These are phyloP conservation scores for Biancaea sappan DNA, from an alignment of 306 rosid species.

Conservation along the genomic window DNA sequence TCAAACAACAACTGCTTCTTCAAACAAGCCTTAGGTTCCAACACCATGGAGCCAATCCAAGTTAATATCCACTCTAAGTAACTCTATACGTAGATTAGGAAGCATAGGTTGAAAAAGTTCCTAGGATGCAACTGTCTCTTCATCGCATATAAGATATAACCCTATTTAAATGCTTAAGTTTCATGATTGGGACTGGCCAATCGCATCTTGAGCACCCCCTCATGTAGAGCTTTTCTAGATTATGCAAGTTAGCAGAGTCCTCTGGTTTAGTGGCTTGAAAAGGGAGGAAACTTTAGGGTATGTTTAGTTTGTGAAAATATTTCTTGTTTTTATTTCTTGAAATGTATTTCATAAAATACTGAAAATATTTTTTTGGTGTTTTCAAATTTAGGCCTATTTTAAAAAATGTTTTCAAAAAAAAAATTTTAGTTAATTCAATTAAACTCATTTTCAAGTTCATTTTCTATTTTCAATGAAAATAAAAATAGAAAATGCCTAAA, in stretches of 20 bases:
- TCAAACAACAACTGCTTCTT: too few relatives aligned
- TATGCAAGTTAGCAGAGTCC: constrained; percentile 26
- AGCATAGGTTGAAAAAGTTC: constrained; percentile 14
- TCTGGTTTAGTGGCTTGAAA: background rate
- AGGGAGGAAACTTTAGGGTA: background rate
- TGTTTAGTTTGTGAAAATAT: too few relatives aligned
- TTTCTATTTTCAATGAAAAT: too few relatives aligned
- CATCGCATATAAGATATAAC: constrained; percentile 36
- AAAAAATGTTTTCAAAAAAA: too few relatives aligned
- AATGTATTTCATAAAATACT: too few relatives aligned
- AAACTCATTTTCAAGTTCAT: too few relatives aligned
- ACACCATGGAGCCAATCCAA: constrained; percentile 29
- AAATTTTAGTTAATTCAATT: too few relatives aligned
- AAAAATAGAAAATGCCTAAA: too few relatives aligned
- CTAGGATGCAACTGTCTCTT: constrained; percentile 32
- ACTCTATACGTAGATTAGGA: constrained; percentile 15
- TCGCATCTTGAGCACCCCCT: constrained; percentile 18
- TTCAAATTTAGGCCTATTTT: too few relatives aligned
- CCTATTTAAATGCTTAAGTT: constrained; percentile 5
- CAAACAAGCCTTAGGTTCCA: background rate
- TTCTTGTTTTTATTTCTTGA: too few relatives aligned
- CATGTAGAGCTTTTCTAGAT: constrained; percentile 27
- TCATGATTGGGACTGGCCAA: background rate
- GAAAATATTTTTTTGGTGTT: too few relatives aligned
- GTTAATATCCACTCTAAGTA: constrained; percentile 8